Evolutionary conservation across 176 grass and related monocot genomes (phyloP).

Genomic region (Phoenix dactylifera): DNA sequence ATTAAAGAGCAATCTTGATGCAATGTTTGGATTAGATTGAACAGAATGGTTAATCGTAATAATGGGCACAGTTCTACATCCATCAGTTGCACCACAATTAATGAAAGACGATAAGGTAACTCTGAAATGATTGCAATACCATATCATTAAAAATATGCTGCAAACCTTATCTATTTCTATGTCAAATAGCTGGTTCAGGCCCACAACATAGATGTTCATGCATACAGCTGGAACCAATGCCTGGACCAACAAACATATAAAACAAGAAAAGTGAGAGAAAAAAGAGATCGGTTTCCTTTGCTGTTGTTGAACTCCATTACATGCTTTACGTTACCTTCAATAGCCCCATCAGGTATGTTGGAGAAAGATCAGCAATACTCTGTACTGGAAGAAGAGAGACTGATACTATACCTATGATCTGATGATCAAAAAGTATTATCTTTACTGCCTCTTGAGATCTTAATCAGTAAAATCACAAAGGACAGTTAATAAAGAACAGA

Average conservation of each 20-base stretch:
- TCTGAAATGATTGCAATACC: not conserved
- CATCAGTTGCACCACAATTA: too few relatives aligned
- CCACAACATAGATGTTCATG: conserved; percentile 89
- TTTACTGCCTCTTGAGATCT: conserved; percentile 7
- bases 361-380: conserved; percentile 40
- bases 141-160: not conserved
- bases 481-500: not conserved
- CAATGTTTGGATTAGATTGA: too few relatives aligned
- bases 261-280: not conserved
- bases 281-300: not conserved
- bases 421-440: conserved; percentile 4
- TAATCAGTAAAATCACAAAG: not conserved
- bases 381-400: conserved; percentile 67
- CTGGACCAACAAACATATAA: conserved; percentile 18
- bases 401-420: conserved; percentile 69
- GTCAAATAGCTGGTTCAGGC: conserved; percentile 74
- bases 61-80: too few relatives aligned
- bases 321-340: conserved; percentile 36
- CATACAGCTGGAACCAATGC: conserved; percentile 56
- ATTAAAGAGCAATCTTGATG: not conserved
- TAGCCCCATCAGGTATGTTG: conserved; percentile 26
- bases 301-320: not conserved
- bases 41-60: too few relatives aligned
- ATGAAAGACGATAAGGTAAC: too few relatives aligned
- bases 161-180: conserved; percentile 74